Conservation (phyloP, 2,329 filamentous ascomycete genomes). For the Xylariaceae sp. region DNA sequence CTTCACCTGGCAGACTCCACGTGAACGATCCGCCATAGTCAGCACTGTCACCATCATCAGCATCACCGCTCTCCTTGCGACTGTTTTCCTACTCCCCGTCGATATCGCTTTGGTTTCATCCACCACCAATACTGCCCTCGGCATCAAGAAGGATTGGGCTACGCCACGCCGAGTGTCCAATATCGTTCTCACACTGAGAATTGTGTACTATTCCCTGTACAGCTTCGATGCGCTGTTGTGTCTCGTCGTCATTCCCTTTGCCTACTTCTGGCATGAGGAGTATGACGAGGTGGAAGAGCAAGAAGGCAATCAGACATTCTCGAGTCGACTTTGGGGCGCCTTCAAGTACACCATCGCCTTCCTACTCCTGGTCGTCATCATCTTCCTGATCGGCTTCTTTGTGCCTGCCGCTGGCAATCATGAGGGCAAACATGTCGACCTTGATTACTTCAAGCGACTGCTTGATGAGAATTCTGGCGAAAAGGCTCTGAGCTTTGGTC, state of each 20-base stretch:
- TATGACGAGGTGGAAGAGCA: slow-evolving; percentile 89
- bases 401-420: slow-evolving; percentile 73
- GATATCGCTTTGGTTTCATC: slow-evolving; percentile 94
- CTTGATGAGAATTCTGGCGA: slow-evolving; percentile 86
- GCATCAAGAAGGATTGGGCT: slow-evolving; percentile 92
- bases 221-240: slow-evolving; percentile 88
- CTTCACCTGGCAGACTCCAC: slow-evolving; percentile 85
- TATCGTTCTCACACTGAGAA: slow-evolving; percentile 76
- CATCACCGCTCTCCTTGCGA: slow-evolving; percentile 83
- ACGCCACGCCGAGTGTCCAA: slow-evolving; percentile 74
- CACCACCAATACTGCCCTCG: slow-evolving; percentile 71
- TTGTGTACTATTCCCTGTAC: slow-evolving; percentile 92
- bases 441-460: slow-evolving; percentile 89
- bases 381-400: slow-evolving; percentile 94
- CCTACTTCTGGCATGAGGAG: slow-evolving; percentile 98
- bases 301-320: slow-evolving; percentile 69
- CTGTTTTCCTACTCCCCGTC: slow-evolving; percentile 86
- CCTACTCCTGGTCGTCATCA: slow-evolving; percentile 70
- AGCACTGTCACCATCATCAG: slow-evolving; percentile 84
- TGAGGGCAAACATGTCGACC: slow-evolving; percentile 66
- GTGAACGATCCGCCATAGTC: slow-evolving; percentile 79
- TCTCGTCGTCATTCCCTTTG: slow-evolving; percentile 85
- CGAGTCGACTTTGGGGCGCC: slow-evolving; percentile 74
- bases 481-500: slow-evolving; percentile 83
- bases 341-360: slow-evolving; percentile 90